Conservation (phyloP, 768 basidiomycete species). For the Dentipellis fragilis region DNA sequence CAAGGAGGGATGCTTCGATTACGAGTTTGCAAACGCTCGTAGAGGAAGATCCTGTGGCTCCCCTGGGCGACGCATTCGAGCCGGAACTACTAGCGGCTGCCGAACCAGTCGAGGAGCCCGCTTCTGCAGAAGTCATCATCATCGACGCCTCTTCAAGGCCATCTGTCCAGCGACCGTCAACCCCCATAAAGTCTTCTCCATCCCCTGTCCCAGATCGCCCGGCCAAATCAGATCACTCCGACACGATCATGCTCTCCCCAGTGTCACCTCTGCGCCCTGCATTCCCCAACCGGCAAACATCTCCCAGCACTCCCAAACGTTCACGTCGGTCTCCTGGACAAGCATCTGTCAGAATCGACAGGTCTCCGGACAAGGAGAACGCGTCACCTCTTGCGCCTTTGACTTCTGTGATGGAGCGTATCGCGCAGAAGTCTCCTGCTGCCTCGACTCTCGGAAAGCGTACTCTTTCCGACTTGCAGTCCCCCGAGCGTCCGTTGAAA, state of each 20-base stretch:
- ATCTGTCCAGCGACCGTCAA: background rate
- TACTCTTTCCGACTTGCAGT: constrained; percentile 26
- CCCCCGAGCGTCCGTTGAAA: constrained; percentile 6
- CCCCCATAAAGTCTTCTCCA: background rate
- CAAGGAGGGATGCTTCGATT: too few relatives aligned
- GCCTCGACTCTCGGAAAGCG: constrained; percentile 35
- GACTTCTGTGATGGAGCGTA: constrained; percentile 35
- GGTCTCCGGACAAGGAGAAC: constrained; percentile 51
- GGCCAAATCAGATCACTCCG: constrained; percentile 6
- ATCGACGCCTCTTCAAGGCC: background rate
- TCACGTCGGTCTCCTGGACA: constrained; percentile 10
- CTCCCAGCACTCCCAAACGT: constrained; percentile 12
- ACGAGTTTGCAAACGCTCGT: too few relatives aligned
- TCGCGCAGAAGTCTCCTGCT: constrained; percentile 28
- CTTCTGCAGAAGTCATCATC: background rate
- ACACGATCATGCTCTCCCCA: constrained; percentile 3
- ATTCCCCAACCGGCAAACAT: background rate
- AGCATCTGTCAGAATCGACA: constrained; percentile 16
- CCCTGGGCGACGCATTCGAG: background rate
- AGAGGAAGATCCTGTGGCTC: too few relatives aligned
- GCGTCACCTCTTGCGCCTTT: constrained; percentile 28
- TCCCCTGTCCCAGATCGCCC: constrained; percentile 10
- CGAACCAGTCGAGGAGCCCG: background rate
- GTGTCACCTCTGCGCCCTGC: constrained; percentile 9
- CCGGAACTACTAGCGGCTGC: background rate